Conservation (phyloP, 768 basidiomycete species). For the Termitomyces sp. region DNA sequence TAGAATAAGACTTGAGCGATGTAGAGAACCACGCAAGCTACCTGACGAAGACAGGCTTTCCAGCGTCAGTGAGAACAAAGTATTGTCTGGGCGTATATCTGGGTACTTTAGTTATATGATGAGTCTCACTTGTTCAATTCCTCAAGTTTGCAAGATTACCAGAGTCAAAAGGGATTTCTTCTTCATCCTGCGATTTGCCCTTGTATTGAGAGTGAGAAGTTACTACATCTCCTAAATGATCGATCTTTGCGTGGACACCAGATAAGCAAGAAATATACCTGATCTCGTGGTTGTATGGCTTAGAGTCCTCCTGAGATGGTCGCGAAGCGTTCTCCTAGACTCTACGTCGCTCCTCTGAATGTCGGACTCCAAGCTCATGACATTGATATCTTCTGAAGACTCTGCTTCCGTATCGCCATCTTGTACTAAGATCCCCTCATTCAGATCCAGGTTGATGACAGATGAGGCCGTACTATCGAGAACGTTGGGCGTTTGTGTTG, state of each 20-base stretch:
- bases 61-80: slow-evolving; percentile 90
- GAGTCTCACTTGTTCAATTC: slow-evolving; percentile 1
- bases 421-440: slow-evolving; percentile 66
- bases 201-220: slow-evolving; percentile 24
- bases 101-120: slow-evolving; percentile 24
- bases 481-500: slow-evolving; percentile 22
- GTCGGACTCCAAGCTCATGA: slow-evolving; percentile 35
- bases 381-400: slow-evolving; percentile 49
- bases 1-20: not conserved
- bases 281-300: slow-evolving; percentile 43
- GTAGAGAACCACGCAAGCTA: slow-evolving; percentile 24
- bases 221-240: slow-evolving; percentile 21
- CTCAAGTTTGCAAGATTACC: slow-evolving; percentile 23
- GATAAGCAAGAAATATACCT: slow-evolving; percentile 28
- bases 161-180: slow-evolving; percentile 35
- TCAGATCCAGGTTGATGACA: slow-evolving; percentile 58
- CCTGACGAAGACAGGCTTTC: slow-evolving; percentile 97
- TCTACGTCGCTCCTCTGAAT: slow-evolving; percentile 43
- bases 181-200: slow-evolving; percentile 26
- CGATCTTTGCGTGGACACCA: slow-evolving; percentile 2
- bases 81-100: slow-evolving; percentile 67
- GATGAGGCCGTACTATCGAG: slow-evolving; percentile 70
- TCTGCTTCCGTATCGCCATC: slow-evolving; percentile 61
- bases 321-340: slow-evolving; percentile 61
- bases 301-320: slow-evolving; percentile 66